phyloP scores from a whole-genome alignment of 139 green algal species.

The Tetradesmus obliquus region DNA sequence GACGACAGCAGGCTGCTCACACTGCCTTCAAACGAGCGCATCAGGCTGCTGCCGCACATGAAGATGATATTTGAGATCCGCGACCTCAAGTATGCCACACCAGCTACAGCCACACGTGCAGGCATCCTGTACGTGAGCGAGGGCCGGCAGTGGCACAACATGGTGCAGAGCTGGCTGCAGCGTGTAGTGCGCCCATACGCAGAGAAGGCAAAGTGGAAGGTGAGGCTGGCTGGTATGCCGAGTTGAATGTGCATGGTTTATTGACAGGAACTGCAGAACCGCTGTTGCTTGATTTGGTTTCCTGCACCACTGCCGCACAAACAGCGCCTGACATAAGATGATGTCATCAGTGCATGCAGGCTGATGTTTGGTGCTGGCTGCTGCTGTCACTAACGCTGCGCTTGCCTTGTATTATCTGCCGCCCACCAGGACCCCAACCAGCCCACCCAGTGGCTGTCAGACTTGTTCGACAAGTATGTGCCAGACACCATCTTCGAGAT shows the following conservation, averaged over 20 bases:
- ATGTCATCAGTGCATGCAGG: background rate
- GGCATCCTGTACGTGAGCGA: slow-evolving; percentile 91
- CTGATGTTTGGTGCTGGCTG: background rate
- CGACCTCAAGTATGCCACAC: slow-evolving; percentile 77
- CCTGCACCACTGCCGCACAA: too few relatives aligned
- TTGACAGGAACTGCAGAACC: too few relatives aligned
- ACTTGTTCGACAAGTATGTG: slow-evolving; percentile 89
- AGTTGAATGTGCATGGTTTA: too few relatives aligned
- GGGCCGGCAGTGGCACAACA: slow-evolving; percentile 87
- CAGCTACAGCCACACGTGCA: slow-evolving; percentile 86
- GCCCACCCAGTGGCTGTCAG: slow-evolving; percentile 74
- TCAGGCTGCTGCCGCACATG: slow-evolving; percentile 89
- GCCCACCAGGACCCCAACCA: slow-evolving; percentile 63
- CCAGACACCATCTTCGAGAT: slow-evolving; percentile 84
- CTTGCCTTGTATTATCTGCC: background rate
- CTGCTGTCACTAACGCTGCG: background rate
- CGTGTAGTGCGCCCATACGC: slow-evolving; percentile 76
- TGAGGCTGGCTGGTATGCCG: background rate
- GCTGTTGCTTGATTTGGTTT: too few relatives aligned
- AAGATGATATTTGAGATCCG: slow-evolving; percentile 91
- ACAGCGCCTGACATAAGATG: too few relatives aligned
- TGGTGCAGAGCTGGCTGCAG: slow-evolving; percentile 77
- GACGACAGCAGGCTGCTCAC: slow-evolving; percentile 92
- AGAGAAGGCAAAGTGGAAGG: slow-evolving; percentile 86
- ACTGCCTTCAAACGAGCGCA: slow-evolving; percentile 91